Conservation (phyloP, 2,329 filamentous ascomycete species). For the Ciborinia camelliae region DNA sequence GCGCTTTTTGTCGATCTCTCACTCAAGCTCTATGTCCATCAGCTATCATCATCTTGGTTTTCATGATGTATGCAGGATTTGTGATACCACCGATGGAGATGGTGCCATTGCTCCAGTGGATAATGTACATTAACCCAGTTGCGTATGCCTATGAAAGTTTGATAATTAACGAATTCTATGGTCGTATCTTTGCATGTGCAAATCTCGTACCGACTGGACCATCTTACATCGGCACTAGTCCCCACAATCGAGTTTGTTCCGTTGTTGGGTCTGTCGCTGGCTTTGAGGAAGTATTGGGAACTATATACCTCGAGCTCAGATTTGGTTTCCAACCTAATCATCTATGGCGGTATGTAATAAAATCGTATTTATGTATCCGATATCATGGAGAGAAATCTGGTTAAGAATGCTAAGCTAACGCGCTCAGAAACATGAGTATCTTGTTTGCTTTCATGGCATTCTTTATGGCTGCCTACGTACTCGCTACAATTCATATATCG, state of each 20-base stretch:
- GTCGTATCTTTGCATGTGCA: constrained; percentile 28
- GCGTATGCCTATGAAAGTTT: constrained; percentile 77
- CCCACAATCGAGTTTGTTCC: constrained; percentile 48
- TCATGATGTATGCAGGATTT: constrained; percentile 41
- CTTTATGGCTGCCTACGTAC: constrained; percentile 59
- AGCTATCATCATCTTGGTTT: constrained; percentile 45
- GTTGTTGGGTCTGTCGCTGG: constrained; percentile 58
- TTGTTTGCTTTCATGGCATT: constrained; percentile 62
- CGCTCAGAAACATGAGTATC: constrained; percentile 59
- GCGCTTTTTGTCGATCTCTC: constrained; percentile 66
- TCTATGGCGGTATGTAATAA: constrained; percentile 52
- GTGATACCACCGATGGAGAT: constrained; percentile 52
- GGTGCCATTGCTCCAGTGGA: constrained; percentile 78
- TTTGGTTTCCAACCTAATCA: constrained; percentile 57
- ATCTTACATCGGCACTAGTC: constrained; percentile 22
- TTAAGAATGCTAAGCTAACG: neutral
- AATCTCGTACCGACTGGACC: constrained; percentile 26
- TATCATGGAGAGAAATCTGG: neutral
- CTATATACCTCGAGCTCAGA: constrained; percentile 48
- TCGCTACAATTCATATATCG: constrained; percentile 58
- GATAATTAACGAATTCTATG: constrained; percentile 76
- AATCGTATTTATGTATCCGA: too few species aligned
- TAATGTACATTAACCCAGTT: constrained; percentile 61
- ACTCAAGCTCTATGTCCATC: constrained; percentile 61
- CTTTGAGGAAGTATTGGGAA: constrained; percentile 47